A percentile compares a stretch with the other conserved stretches of the same genome.
Conservation (phyloP, 2,329 filamentous ascomycete species). For the Coleophoma cylindrospora region DNA sequence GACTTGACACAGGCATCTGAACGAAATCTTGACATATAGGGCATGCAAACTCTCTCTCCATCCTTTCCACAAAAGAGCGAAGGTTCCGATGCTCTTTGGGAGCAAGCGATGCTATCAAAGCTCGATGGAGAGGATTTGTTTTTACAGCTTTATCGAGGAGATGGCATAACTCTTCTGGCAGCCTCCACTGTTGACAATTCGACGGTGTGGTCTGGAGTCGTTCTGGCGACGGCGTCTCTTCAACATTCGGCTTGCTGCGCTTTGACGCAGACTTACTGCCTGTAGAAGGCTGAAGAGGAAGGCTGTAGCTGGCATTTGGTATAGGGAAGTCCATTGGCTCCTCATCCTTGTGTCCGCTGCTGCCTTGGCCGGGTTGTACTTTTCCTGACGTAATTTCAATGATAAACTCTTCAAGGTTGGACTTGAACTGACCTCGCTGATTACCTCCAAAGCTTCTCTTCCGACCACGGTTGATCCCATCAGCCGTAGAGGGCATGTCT, state of each 20-base stretch:
- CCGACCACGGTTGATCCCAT: too few relatives aligned
- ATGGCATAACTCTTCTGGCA: not conserved
- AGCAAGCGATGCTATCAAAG: not conserved
- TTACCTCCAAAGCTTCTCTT: too few relatives aligned
- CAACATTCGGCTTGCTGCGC: not conserved
- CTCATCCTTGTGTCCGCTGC: too few relatives aligned
- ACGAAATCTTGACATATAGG: not conserved
- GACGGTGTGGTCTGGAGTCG: not conserved
- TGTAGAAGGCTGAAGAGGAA: too few relatives aligned
- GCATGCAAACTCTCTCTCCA: not conserved
- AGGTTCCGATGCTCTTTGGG: not conserved
- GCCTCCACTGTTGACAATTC: not conserved
- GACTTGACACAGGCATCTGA: not conserved
- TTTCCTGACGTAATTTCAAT: too few relatives aligned
- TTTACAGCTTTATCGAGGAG: not conserved
- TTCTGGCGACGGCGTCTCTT: not conserved
- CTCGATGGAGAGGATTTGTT: not conserved
- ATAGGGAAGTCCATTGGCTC: too few relatives aligned
- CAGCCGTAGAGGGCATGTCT: not conserved
- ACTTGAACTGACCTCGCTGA: too few relatives aligned
- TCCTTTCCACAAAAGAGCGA: not conserved
- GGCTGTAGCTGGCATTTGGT: too few relatives aligned
- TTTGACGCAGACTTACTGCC: too few relatives aligned
- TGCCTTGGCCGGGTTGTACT: too few relatives aligned
- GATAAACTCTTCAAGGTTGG: too few relatives aligned